Base-by-base conservation (phyloP, 1,284 basidiomycete genomes). In the Neonothopanus nambi region DNA sequence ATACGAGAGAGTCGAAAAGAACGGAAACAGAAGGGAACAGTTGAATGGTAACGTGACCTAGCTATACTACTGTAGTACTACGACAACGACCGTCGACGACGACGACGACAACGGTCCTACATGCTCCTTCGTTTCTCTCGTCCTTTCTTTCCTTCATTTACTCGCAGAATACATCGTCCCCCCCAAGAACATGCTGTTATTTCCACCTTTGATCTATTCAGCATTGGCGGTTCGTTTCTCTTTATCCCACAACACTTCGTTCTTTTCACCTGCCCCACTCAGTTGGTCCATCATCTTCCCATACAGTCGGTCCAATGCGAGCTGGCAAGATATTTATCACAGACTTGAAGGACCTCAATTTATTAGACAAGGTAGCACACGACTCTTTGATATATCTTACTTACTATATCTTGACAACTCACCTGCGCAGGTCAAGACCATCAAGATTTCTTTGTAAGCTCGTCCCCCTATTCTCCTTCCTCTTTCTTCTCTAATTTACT, bases 191-290 rank as follows among this genome's bases (percentile, higher is more conserved):
- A 97, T 75, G 95, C 94, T 0, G 95, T 97, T 57, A 95, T 98
- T 51, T 91, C 89, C 0, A 86, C 93, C 0, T 95, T 95, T 62
- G 95, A 98, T 70, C 74, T 98, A 44, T 98, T 98, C 75, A 93
- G 90, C 57, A 91, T 98, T 57, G 95, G 95, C 50, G 51, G 51
- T 53, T 20, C 89, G 88, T 85, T 64, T 62, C 75, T 61, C 11
- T 40, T 8, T 20, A 42, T 36, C 49, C 76, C 18, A 70, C 71
- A 2, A 67, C 17, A 28, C 11, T 68, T 3, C 65, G 65, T 26
- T 67, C 59, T 35, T 41, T 17, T 51, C 44, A 54, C 44, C 48
- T 51, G 39, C 38, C 51, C 18, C 51, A 76, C 17, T 17, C 21
- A 53, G 76, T 80, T 23, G 77, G 78, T 3, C 78, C 78, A 7